A percentile compares a stretch with the other conserved stretches of the same genome.
Conservation (phyloP, 140 eudicot species). For the Ambrosia hybrid region DNA sequence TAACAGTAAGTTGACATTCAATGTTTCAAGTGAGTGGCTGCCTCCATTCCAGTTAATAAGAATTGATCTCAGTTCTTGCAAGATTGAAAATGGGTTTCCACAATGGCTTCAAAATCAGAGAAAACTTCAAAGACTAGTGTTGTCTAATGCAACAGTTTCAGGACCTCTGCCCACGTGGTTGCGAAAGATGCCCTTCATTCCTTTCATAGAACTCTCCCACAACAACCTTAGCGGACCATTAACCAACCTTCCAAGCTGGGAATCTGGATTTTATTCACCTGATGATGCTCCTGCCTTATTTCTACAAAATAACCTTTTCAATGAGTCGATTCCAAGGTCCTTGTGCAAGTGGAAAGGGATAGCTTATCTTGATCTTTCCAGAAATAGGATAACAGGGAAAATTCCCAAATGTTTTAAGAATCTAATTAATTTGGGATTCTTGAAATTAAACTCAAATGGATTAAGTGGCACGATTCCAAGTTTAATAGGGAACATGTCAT, state of each 20-base stretch:
- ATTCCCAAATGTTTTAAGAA: neutral
- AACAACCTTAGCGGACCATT: slow-evolving; percentile 22
- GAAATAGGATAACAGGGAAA: neutral
- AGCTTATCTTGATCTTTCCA: no score
- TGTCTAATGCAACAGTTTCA: no score
- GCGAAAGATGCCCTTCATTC: neutral
- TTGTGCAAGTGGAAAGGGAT: neutral
- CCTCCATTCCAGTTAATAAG: no score
- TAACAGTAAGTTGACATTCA: no score
- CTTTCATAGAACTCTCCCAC: slow-evolving; percentile 7
- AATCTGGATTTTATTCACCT: no score
- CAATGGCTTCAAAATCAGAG: no score
- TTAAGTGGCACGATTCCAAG: neutral
- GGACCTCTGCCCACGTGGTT: no score
- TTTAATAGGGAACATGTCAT: neutral
- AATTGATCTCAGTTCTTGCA: no score
- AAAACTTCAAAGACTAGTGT: no score
- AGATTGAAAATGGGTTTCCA: no score
- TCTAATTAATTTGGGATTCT: neutral
- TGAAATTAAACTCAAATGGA: neutral
- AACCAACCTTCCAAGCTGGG: neutral
- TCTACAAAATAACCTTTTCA: neutral
- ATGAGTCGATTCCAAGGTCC: neutral
- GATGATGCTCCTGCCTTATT: no score
- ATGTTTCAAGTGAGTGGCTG: no score